phyloP scores from a whole-genome alignment of 108 stramenopile species.

The Skeletonema tropicum region DNA sequence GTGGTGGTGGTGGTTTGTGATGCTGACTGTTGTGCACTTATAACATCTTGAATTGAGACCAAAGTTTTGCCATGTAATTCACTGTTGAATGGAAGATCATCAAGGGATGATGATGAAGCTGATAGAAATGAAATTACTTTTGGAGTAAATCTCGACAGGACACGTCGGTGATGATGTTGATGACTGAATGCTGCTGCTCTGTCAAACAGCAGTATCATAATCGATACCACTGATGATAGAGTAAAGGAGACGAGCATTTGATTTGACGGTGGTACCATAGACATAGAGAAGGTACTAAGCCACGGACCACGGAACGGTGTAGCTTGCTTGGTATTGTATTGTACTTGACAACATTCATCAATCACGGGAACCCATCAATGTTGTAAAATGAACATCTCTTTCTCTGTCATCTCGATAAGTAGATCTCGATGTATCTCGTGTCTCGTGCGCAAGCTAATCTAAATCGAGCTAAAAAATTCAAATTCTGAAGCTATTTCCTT shows the following conservation, averaged over 20 bases:
- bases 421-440: no score
- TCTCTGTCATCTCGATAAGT: no score
- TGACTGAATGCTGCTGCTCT: neutral
- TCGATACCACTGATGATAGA: neutral
- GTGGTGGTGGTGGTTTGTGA: neutral
- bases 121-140: neutral
- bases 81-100: neutral
- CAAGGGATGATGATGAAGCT: neutral
- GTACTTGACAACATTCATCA: no score
- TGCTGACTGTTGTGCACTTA: conserved; percentile 5
- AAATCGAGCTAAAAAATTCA: no score
- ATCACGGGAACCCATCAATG: no score
- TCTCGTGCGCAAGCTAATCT: no score
- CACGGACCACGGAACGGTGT: no score
- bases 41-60: conserved; percentile 28
- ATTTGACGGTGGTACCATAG: no score
- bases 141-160: neutral
- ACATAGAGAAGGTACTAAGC: no score
- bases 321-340: no score
- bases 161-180: neutral
- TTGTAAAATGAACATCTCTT: no score
- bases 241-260: neutral
- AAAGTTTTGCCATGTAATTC: conserved; percentile 32
- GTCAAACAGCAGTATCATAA: neutral
- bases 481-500: no score